These are phyloP conservation scores for Chrysanthemum lavandulifolium DNA, from an alignment of 129 eudicot species.

Conservation along the genomic window DNA sequence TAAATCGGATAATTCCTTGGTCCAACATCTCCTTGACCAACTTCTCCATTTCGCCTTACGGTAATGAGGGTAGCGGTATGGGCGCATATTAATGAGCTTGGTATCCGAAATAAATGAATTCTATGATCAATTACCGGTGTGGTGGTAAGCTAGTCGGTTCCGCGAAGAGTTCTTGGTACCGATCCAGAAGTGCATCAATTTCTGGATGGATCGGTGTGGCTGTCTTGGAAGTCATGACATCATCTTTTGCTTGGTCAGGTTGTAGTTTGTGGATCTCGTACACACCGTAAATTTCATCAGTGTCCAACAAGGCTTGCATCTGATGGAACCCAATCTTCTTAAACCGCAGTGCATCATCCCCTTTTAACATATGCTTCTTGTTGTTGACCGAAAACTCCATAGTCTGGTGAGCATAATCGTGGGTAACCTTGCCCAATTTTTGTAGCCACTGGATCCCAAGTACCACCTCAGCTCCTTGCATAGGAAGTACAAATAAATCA, in stretches of 20 bases:
- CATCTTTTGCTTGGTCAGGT: background rate
- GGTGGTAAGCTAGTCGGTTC: background rate
- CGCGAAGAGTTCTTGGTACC: background rate
- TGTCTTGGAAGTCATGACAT: background rate
- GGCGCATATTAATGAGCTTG: background rate
- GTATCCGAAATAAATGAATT: background rate
- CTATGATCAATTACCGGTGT: background rate
- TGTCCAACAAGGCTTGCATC: background rate
- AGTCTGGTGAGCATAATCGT: background rate
- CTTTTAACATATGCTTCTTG: background rate
- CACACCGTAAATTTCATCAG: background rate
- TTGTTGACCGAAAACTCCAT: background rate
- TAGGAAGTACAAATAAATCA: background rate
- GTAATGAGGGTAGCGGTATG: background rate
- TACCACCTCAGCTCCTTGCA: background rate
- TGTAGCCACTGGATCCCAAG: constrained; percentile 2
- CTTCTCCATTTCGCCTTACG: constrained; percentile 8
- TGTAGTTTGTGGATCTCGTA: background rate
- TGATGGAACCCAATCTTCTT: background rate
- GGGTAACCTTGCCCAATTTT: background rate
- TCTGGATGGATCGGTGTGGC: background rate
- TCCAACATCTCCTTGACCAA: background rate
- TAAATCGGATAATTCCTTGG: background rate
- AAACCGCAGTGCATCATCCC: background rate
- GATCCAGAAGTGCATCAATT: background rate